A percentile compares a stretch with the other conserved stretches of the same genome.
phyloP scores from a whole-genome alignment of 768 basidiomycete genomes.

The Dacryopinax primogenitus region DNA sequence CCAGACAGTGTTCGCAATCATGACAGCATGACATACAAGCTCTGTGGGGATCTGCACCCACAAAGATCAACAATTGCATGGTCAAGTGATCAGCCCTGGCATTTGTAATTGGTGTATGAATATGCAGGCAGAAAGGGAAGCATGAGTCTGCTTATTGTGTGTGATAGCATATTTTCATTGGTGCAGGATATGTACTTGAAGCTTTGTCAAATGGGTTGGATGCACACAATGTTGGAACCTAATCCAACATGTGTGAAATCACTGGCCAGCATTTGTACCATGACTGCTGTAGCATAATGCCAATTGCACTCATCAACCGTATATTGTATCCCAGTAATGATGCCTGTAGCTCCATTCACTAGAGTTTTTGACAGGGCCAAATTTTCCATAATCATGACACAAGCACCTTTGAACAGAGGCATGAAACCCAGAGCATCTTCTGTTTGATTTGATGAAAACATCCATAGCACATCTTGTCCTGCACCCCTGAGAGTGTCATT shows the following conservation, averaged over 20 bases:
- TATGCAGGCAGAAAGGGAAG: slow-evolving; percentile 9
- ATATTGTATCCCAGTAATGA: neutral
- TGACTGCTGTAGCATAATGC: neutral
- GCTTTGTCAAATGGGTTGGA: neutral
- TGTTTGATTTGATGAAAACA: neutral
- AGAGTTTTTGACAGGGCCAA: neutral
- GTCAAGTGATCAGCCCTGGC: slow-evolving; percentile 8
- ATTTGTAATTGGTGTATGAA: slow-evolving; percentile 11
- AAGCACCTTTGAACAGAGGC: slow-evolving; percentile 3
- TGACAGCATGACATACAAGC: slow-evolving; percentile 9
- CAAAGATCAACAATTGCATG: neutral
- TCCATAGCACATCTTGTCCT: neutral
- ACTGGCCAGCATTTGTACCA: neutral
- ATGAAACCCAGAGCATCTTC: neutral
- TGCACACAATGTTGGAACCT: neutral
- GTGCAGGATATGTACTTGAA: neutral
- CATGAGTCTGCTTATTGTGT: neutral
- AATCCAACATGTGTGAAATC: neutral
- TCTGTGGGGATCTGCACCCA: neutral
- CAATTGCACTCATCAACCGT: neutral
- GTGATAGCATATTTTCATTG: neutral
- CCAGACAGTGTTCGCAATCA: neutral
- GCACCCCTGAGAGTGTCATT: neutral
- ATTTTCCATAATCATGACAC: slow-evolving; percentile 8
- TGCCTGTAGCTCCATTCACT: slow-evolving; percentile 8